A percentile compares a stretch with the other conserved stretches of the same genome.
These are phyloP conservation scores for Protostelium mycophagum DNA, from an alignment of 78 protist species.

Conservation along the genomic window DNA sequence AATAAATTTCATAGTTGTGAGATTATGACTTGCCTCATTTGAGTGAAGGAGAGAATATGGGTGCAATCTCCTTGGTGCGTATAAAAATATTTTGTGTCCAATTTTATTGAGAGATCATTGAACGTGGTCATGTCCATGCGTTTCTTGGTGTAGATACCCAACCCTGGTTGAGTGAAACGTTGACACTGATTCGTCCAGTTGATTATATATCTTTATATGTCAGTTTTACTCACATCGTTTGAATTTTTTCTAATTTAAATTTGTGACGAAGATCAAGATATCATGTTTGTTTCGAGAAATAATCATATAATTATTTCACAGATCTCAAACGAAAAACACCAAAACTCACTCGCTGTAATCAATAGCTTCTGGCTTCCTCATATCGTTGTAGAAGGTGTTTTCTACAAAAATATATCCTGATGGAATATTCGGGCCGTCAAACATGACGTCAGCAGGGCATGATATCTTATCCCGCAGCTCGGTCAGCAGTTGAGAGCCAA, in stretches of 20 bases:
- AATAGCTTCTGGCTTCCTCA: slow-evolving; percentile 4
- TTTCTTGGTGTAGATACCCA: background rate
- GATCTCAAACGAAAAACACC: background rate
- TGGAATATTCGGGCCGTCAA: slow-evolving; percentile 26
- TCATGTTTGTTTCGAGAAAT: no score
- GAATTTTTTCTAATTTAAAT: no score
- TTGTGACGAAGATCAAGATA: no score
- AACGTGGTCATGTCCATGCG: slow-evolving; percentile 23
- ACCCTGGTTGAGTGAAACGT: background rate
- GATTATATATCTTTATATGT: background rate
- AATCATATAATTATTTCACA: no score
- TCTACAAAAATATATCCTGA: slow-evolving; percentile 48
- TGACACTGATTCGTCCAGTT: background rate
- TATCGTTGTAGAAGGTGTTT: slow-evolving; percentile 44
- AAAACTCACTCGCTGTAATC: slow-evolving; percentile 26
- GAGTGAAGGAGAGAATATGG: slow-evolving; percentile 24
- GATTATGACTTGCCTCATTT: slow-evolving; percentile 1
- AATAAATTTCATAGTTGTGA: slow-evolving; percentile 8
- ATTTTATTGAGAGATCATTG: slow-evolving; percentile 13
- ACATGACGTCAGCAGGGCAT: slow-evolving; percentile 32
- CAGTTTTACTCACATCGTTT: no score
- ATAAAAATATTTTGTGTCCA: slow-evolving; percentile 39
- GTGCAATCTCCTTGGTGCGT: background rate
- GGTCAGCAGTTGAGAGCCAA: slow-evolving; percentile 49
- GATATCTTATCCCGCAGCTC: slow-evolving; percentile 42